phyloP scores from a whole-genome alignment of 768 basidiomycete genomes.

The Cystoderma amianthinum region DNA sequence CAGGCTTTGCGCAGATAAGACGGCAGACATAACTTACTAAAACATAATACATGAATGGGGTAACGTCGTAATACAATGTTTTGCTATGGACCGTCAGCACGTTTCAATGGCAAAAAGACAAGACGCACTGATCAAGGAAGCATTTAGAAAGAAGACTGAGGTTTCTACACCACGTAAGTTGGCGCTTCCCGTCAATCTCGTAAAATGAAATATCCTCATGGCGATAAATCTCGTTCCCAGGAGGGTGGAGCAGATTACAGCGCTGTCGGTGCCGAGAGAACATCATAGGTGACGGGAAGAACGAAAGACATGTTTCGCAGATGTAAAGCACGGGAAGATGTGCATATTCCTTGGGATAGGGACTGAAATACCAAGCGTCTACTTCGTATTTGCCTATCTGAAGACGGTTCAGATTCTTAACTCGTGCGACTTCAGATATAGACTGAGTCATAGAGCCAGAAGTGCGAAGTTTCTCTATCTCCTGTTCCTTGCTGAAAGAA shows the following conservation, averaged over 20 bases:
- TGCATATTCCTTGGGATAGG: conserved; percentile 97
- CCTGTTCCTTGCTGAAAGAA: conserved; percentile 92
- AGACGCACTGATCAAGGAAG: conserved; percentile 91
- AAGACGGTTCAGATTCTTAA: conserved; percentile 95
- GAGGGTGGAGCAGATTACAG: conserved; percentile 89
- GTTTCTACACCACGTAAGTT: conserved; percentile 95
- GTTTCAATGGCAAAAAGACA: conserved; percentile 5
- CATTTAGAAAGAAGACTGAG: conserved; percentile 95
- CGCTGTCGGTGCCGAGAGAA: conserved; percentile 85
- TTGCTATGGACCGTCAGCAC: conserved; percentile 67
- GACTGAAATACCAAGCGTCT: conserved; percentile 99
- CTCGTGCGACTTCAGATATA: conserved; percentile 94
- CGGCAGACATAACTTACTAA: conserved; percentile 54
- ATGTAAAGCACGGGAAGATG: conserved; percentile 93
- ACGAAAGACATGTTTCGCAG: conserved; percentile 97
- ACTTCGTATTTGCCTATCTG: conserved; percentile 97
- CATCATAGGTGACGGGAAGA: conserved; percentile 88
- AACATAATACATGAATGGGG: conserved; percentile 99
- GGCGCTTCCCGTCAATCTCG: conserved; percentile 96
- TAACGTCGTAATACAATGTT: conserved; percentile 98
- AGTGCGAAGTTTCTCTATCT: conserved; percentile 96
- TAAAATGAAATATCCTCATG: conserved; percentile 96
- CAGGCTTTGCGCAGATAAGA: not conserved
- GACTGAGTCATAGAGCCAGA: conserved; percentile 99
- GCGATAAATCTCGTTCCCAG: conserved; percentile 99